phyloP scores from a whole-genome alignment of 106 monocot species.

The Phalaenopsis aphrodite region DNA sequence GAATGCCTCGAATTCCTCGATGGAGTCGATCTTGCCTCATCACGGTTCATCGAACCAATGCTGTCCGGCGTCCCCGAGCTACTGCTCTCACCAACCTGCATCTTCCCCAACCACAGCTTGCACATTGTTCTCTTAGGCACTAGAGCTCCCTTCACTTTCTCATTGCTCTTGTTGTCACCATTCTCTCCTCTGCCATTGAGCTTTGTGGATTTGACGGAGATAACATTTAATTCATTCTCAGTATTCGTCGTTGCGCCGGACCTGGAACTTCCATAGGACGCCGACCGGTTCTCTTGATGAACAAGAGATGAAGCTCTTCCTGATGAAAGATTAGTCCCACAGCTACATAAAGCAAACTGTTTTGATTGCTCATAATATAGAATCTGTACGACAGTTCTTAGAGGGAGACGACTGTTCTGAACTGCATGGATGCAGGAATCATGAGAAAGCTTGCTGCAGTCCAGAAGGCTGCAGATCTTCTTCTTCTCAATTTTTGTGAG shows the following conservation, averaged over 20 bases:
- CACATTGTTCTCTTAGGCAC: conserved; percentile 48
- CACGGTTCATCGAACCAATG: conserved; percentile 28
- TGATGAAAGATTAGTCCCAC: not conserved
- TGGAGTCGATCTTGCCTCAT: conserved; percentile 42
- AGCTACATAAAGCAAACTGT: conserved; percentile 14
- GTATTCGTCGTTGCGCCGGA: conserved; percentile 45
- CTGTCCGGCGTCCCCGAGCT: conserved; percentile 48
- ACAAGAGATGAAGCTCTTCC: conserved; percentile 14
- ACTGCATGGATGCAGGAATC: conserved; percentile 56
- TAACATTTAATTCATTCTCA: conserved; percentile 40
- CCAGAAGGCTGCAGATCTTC: conserved; percentile 45
- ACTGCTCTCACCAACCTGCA: conserved; percentile 34
- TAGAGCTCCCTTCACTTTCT: conserved; percentile 24
- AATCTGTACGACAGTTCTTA: conserved; percentile 46
- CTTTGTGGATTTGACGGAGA: conserved; percentile 27
- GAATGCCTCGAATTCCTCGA: conserved; percentile 39
- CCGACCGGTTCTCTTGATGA: conserved; percentile 25
- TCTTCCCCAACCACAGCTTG: conserved; percentile 50
- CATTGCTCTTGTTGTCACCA: conserved; percentile 16
- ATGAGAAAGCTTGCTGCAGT: conserved; percentile 49
- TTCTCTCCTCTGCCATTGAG: conserved; percentile 21
- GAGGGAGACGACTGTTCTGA: conserved; percentile 66
- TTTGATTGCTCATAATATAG: conserved; percentile 50
- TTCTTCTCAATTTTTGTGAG: conserved; percentile 51
- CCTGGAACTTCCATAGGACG: conserved; percentile 42